A percentile compares a stretch with the other conserved stretches of the same genome.
Evolutionary conservation across 2,329 filamentous ascomycete species (phyloP).

Genomic region (Fusarium phyllophilum): DNA sequence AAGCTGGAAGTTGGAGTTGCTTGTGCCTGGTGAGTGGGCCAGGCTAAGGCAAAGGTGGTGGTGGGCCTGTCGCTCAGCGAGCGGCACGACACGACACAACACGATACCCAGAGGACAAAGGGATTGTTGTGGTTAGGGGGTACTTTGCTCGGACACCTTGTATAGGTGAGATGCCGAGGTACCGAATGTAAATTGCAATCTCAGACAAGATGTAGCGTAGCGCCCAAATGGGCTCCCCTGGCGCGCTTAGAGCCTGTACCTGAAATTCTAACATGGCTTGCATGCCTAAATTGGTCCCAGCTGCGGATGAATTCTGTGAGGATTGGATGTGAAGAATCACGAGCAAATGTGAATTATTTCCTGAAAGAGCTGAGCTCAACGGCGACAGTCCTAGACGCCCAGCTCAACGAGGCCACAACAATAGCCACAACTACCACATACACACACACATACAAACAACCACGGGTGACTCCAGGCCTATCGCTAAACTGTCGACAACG

Average conservation of each 20-base stretch:
- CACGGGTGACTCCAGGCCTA: background rate
- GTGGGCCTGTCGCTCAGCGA: conserved; percentile 9
- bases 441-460: background rate
- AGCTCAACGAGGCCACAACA: conserved; percentile 15
- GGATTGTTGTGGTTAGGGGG: conserved; percentile 12
- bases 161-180: conserved; percentile 18
- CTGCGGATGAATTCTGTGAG: conserved; percentile 8
- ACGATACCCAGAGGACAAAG: conserved; percentile 2
- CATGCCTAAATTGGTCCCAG: background rate
- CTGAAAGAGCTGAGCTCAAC: background rate
- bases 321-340: conserved; percentile 8
- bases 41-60: conserved; percentile 1
- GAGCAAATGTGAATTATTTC: background rate
- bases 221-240: conserved; percentile 18
- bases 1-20: conserved; percentile 15
- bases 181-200: conserved; percentile 11
- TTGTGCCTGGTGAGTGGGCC: conserved; percentile 23
- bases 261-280: conserved; percentile 26
- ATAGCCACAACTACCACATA: background rate
- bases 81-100: conserved; percentile 15
- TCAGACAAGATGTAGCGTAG: conserved; percentile 13
- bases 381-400: conserved; percentile 4
- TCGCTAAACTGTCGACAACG: background rate
- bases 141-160: background rate
- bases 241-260: conserved; percentile 23